Evolutionary conservation across 352 stramenopile genomes (phyloP), one percentile per base, ranked within the genome.

Genomic region (Stramenopiles sp.): DNA sequence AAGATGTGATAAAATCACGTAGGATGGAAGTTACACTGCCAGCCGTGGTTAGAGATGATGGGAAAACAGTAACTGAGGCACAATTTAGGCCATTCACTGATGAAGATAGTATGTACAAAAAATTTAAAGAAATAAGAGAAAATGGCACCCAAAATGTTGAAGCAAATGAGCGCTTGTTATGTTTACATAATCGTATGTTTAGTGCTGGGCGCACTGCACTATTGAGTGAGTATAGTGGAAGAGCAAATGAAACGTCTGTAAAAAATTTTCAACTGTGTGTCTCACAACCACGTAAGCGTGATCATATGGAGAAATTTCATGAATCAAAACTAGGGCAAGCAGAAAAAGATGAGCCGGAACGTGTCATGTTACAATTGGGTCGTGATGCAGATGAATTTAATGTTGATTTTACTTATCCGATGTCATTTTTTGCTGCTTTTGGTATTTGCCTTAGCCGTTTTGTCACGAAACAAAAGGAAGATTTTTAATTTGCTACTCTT

Each of bases 321-420:
- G 53, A 69, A 27, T 23, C 53, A 20, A 69, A 69, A 27, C 53
- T 69, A 27, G 53, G 53, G 53, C 20, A 69, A 69, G 53, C 53
- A 27, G 53, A 69, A 69, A 69, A 27, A 27, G 20, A 23, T 20
- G 53, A 69, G 20, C 88, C 90, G 80, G 87, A 92, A 79, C 85
- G 90, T 78, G 86, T 93, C 43, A 82, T 94, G 20, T 83, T 94
- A 43, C 90, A 94, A 80, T 84, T 93, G 30, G 90, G 89, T 73
- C 90, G 90, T 80, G 90, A 94, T 27, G 90, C 89, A 76, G 87
- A 97, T 83, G 94, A 91, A 83, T 96, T 96, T 86, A 96, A 95
- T 83, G 93, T 97, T 87, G 91, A 96, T 83, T 94, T 94, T 81
- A 88, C 93, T 81, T 96, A 94, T 84, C 92, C 92, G 29, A 84